Evolutionary conservation across 2,329 filamentous ascomycete genomes (phyloP).

Genomic region (Dothistroma pini): DNA sequence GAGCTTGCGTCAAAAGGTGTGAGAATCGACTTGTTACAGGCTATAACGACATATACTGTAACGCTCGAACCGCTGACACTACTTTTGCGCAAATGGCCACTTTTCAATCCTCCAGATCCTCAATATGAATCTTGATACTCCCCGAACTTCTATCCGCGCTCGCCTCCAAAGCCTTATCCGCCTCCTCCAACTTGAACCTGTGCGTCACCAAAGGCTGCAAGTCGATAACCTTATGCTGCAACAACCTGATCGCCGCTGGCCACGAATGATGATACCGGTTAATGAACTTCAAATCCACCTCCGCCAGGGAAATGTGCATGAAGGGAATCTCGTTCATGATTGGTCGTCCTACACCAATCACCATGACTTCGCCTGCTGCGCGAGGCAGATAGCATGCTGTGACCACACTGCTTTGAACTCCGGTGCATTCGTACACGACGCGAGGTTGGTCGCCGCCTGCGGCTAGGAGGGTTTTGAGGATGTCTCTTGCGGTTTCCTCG

Average conservation of each 20-base stretch:
- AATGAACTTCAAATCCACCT: conserved; percentile 60
- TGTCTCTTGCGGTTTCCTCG: conserved; percentile 26
- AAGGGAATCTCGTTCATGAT: conserved; percentile 37
- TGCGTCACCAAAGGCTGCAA: conserved; percentile 62
- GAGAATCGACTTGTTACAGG: too few species aligned
- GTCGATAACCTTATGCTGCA: conserved; percentile 59
- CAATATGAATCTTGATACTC: conserved; percentile 59
- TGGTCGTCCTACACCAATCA: conserved; percentile 35
- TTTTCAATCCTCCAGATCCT: conserved; percentile 40
- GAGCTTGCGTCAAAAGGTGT: too few species aligned
- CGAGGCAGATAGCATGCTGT: conserved; percentile 28
- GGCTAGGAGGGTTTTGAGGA: conserved; percentile 22
- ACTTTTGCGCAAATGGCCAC: not conserved
- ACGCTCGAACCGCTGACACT: not conserved
- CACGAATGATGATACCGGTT: conserved; percentile 68
- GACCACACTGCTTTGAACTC: conserved; percentile 34
- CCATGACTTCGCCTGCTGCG: conserved; percentile 34
- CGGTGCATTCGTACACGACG: conserved; percentile 36
- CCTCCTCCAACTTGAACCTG: conserved; percentile 58
- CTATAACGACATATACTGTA: not conserved
- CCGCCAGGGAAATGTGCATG: conserved; percentile 36
- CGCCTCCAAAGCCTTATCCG: conserved; percentile 55
- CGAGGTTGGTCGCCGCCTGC: conserved; percentile 27
- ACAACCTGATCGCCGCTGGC: conserved; percentile 60
- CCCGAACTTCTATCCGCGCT: conserved; percentile 51